These are phyloP conservation scores for Echium plantagineum DNA, from an alignment of 257 asterid genomes.

Conservation along the genomic window DNA sequence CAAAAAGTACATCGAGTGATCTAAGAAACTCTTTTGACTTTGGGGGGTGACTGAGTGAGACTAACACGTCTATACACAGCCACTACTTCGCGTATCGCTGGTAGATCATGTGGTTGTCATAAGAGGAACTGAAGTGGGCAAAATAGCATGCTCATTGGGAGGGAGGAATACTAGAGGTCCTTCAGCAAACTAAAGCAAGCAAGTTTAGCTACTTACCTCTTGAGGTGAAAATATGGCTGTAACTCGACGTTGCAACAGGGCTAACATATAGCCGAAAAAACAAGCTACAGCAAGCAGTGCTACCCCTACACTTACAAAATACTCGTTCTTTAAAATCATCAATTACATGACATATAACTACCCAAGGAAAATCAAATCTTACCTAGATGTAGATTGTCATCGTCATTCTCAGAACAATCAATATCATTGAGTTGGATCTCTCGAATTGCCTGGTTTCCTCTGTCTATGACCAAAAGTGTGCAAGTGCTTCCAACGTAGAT, in stretches of 20 bases:
- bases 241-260: constrained; percentile 62
- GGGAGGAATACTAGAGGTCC: constrained; percentile 10
- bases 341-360: constrained; percentile 2
- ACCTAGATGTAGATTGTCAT: constrained; percentile 63
- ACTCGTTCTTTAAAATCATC: background rate
- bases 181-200: constrained; percentile 26
- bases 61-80: no score
- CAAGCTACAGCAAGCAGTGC: constrained; percentile 74
- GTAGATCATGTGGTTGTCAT: no score
- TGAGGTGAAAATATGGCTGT: constrained; percentile 36
- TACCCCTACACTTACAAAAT: constrained; percentile 35
- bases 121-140: no score
- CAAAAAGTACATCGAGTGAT: background rate
- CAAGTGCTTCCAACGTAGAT: constrained; percentile 69
- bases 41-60: no score
- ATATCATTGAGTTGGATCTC: constrained; percentile 76
- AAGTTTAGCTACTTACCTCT: constrained; percentile 32
- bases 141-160: no score
- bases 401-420: constrained; percentile 53
- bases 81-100: no score
- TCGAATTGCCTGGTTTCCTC: constrained; percentile 91
- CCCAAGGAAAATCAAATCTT: background rate
- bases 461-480: constrained; percentile 69
- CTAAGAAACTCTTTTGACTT: no score
- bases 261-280: constrained; percentile 82